Evolutionary conservation across 768 basidiomycete species (phyloP), one percentile per base, ranked within the genome.

Genomic region (Leccinum truebloodii): DNA sequence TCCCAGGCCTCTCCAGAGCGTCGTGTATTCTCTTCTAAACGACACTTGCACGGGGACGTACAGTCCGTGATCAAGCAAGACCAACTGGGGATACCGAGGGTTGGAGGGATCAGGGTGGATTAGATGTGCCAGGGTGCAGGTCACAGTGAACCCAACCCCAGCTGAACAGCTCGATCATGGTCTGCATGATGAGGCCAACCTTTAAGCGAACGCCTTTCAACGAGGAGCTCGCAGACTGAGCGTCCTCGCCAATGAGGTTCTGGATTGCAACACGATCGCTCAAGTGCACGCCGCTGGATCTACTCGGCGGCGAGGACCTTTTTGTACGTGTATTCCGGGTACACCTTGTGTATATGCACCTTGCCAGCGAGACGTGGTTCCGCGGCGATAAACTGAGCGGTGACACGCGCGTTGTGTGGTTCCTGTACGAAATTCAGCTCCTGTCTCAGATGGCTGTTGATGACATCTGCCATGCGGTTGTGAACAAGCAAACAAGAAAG

Each of bases 101-200:
- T 26, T 26, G 26, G 26, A 61, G 32, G 73, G 73, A 41, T 70
- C 62, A 1, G 83, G 84, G 8, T 82, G 90, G 66, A 88, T 84
- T 73, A 85, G 60, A 95, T 82, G 73, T 96, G 10, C 90, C 89
- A 2, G 88, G 87, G 63, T 90, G 85, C 1, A 84, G 85, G 59
- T 87, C 85, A 69, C 93, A 93, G 72, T 92, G 88, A 3, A 94
- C 88, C 81, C 87, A 94, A 12, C 94, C 94, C 90, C 90, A 97
- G 60, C 83, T 83, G 72, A 97, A 98, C 74, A 95, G 79, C 61
- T 92, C 88, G 41, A 94, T 86, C 82, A 94, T 93, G 22, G 87
- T 86, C 62, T 91, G 85, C 93, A 97, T 94, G 58, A 92, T 80
- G 37, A 84, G 75, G 26, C 89, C 89, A 12, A 89, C 89, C 64